phyloP scores from a whole-genome alignment of 2,329 filamentous ascomycete species.

The Botrytis byssoidea region DNA sequence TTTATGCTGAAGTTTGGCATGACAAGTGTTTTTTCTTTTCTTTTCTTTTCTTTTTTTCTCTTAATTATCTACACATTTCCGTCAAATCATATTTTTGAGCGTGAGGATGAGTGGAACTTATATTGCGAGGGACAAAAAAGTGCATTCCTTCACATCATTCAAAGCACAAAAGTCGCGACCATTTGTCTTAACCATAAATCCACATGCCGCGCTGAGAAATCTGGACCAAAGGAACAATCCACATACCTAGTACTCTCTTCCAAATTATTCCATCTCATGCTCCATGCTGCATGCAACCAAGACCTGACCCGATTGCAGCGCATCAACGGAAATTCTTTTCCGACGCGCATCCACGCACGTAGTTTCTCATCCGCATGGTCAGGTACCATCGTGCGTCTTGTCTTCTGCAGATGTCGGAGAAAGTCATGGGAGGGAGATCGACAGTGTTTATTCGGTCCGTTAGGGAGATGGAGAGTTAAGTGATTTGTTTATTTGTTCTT shows the following conservation, averaged over 20 bases:
- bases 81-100: neutral
- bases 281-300: neutral
- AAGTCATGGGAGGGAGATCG: neutral
- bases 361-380: neutral
- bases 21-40: neutral
- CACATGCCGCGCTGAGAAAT: accelerated
- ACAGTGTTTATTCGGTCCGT: neutral
- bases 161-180: neutral
- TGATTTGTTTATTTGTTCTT: neutral
- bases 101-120: neutral
- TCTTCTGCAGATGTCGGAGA: neutral
- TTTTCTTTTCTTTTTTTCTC: accelerated
- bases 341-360: neutral
- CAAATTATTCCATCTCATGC: neutral
- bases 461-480: neutral
- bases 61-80: neutral
- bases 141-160: neutral
- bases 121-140: neutral
- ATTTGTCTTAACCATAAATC: neutral
- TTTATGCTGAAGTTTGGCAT: neutral
- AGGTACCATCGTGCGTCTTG: neutral
- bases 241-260: neutral
- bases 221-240: neutral
- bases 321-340: neutral
- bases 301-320: neutral